Evolutionary conservation across 1,139 yeast genomes (phyloP).

Genomic region (Candida sp.): DNA sequence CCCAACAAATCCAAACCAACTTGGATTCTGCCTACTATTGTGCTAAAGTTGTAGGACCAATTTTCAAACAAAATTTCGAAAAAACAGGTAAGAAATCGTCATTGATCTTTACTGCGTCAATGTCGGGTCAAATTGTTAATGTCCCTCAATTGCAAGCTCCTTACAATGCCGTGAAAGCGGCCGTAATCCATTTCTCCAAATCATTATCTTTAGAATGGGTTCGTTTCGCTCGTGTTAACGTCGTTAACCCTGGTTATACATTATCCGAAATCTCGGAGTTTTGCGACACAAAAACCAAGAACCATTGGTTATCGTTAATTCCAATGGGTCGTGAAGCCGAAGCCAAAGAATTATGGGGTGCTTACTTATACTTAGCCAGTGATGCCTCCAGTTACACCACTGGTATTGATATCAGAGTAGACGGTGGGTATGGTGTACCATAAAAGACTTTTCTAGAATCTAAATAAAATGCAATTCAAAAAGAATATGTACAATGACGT

Average conservation of each 20-base stretch:
- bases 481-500: too few relatives aligned
- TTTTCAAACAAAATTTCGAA: constrained; percentile 37
- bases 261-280: constrained; percentile 50
- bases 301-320: constrained; percentile 45
- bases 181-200: constrained; percentile 73
- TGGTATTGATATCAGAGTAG: constrained; percentile 80
- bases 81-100: constrained; percentile 37
- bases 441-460: neutral
- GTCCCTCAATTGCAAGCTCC: constrained; percentile 77
- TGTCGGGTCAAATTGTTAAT: constrained; percentile 56
- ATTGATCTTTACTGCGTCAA: constrained; percentile 61
- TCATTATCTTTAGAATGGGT: constrained; percentile 89
- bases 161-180: constrained; percentile 85
- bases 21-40: constrained; percentile 60
- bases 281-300: constrained; percentile 27
- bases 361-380: constrained; percentile 74
- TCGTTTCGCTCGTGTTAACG: constrained; percentile 69
- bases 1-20: constrained; percentile 46
- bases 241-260: constrained; percentile 81
- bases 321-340: constrained; percentile 81
- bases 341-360: constrained; percentile 80
- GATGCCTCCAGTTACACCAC: constrained; percentile 82
- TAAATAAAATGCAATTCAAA: too few relatives aligned
- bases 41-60: constrained; percentile 50
- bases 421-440: constrained; percentile 71